These are phyloP conservation scores for Trebouxia gelatinosa DNA, from an alignment of 163 green algal species.

Conservation along the genomic window DNA sequence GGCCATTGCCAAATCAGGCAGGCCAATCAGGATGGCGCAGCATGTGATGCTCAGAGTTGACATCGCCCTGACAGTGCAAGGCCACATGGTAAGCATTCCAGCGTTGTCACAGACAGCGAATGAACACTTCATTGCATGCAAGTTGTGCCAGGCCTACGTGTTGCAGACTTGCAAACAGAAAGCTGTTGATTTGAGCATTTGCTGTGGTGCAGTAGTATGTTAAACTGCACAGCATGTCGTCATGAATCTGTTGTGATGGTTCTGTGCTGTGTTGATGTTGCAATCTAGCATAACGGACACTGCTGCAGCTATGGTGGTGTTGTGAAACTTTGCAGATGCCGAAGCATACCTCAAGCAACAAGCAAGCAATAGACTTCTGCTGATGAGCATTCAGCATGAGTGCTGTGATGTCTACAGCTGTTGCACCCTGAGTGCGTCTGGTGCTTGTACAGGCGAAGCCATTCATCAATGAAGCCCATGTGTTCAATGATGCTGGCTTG, in stretches of 20 bases:
- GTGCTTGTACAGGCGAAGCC: conserved; percentile 1
- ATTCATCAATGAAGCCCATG: conserved; percentile 19
- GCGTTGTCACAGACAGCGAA: not conserved
- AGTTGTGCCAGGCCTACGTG: not conserved
- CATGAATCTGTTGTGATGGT: too few relatives aligned
- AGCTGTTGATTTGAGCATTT: not conserved
- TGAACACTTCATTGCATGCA: not conserved
- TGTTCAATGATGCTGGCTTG: conserved; percentile 13
- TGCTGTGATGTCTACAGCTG: too few relatives aligned
- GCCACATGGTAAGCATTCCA: not conserved
- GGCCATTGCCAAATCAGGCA: not conserved
- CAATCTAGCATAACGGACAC: not conserved
- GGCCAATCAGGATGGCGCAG: not conserved
- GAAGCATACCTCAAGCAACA: not conserved
- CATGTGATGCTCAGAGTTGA: conserved; percentile 18
- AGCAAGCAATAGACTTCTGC: not conserved
- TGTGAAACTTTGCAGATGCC: not conserved
- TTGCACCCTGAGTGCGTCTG: not conserved
- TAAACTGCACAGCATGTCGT: too few relatives aligned
- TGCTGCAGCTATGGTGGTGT: not conserved
- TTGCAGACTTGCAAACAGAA: not conserved
- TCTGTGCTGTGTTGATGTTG: too few relatives aligned
- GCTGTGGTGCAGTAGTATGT: not conserved
- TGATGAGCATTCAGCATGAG: not conserved
- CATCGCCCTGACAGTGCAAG: not conserved